phyloP scores from a whole-genome alignment of 192 early-diverging fungal species.

The Entomortierella beljakovae region DNA sequence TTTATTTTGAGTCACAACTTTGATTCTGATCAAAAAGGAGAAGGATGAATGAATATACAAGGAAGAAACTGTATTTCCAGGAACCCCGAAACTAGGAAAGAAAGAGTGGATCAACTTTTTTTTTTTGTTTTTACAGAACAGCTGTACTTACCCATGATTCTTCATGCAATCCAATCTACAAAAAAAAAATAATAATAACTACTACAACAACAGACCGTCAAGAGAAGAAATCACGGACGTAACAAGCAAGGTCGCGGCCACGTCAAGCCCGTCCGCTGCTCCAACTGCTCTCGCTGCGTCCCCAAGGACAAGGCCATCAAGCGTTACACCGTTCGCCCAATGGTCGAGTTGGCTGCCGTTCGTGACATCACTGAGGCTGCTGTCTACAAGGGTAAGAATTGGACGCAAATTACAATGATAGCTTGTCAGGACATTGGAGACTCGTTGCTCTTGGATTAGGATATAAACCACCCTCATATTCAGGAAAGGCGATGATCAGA shows the following conservation, averaged over 20 bases:
- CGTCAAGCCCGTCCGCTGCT: constrained; percentile 97
- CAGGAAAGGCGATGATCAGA: no score
- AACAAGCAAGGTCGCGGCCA: constrained; percentile 99
- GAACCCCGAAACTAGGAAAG: no score
- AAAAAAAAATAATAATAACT: no score
- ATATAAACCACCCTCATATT: no score
- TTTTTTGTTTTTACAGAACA: no score
- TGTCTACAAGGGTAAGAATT: constrained; percentile 85
- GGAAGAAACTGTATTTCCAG: no score
- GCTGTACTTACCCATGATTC: not conserved
- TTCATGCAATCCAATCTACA: not conserved
- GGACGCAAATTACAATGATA: not conserved
- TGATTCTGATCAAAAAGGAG: no score
- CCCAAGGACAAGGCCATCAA: constrained; percentile 99
- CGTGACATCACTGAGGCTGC: constrained; percentile 97
- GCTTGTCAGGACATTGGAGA: no score
- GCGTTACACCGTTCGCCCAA: constrained; percentile 98
- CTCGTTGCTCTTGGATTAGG: no score
- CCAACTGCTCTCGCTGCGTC: constrained; percentile 96
- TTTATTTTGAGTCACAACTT: no score
- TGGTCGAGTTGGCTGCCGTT: constrained; percentile 97
- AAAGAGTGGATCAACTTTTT: no score
- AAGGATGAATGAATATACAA: no score
- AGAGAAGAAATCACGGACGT: constrained; percentile 99
- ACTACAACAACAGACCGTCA: constrained; percentile 83